Base-by-base conservation (phyloP, 371 early-diverging fungal species). In the Mucor sp. region DNA sequence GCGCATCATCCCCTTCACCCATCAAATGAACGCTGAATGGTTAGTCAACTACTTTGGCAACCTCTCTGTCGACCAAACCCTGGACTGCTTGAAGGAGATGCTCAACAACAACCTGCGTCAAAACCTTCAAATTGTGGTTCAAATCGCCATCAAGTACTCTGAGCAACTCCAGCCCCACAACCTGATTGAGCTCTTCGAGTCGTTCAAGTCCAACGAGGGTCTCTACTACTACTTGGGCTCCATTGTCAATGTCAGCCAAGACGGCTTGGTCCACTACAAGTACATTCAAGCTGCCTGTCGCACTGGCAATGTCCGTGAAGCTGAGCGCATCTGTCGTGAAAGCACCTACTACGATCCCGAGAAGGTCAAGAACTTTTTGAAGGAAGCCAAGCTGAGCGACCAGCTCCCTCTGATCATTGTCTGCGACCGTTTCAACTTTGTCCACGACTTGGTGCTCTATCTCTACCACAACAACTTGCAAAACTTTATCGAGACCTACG, bases 401-500 rank as follows among this genome's bases (percentile, higher is more conserved):
- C 97, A 97, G 75, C 85, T 99, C 57, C 98, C 99, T 28, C 81
- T 99, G 58, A 97, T 99, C 68, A 96, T 98, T 71, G 99, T 99
- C 28, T 98, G 98, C 83, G 99, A 99, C 75, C 90, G 98, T 60
- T 95, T 93, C 71, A 91, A 93, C 76, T 98, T 93, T 86, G 97
- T 99, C 25, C 98, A 97, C 71, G 99, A 99, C 73, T 85, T 99
- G 33, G 94, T 99, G 11, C 88, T 99, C 37, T 96, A 93, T 71
- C 83, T 99, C 69, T 97, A 97, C 80, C 94, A 97, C 69, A 95
- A 95, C 83, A 90, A 92, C 67, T 74, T 95, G 67, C 90, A 88
- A 79, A 96, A 95, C 87, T 97, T 93, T 83, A 97, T 99, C 70
- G 99, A 98, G 80, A 92, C 96, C 35, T 99, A 99, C 68, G 98